These are phyloP conservation scores for Gremmenia infestans DNA, from an alignment of 2,329 filamentous ascomycete genomes.

Conservation along the genomic window DNA sequence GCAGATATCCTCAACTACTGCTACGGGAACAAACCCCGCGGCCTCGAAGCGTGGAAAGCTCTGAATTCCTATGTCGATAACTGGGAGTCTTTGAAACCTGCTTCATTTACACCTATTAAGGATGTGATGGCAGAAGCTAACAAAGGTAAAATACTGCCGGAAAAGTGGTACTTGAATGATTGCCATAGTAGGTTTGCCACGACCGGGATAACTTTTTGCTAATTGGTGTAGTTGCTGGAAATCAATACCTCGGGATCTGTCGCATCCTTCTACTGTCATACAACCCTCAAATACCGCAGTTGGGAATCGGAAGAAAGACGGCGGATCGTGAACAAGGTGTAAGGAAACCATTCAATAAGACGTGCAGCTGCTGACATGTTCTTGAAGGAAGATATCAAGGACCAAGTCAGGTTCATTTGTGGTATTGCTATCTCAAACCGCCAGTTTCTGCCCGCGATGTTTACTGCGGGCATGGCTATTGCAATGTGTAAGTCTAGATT, in stretches of 20 bases:
- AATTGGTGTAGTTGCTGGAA: conserved; percentile 28
- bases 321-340: conserved; percentile 6
- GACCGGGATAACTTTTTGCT: background rate
- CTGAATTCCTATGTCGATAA: conserved; percentile 41
- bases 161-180: conserved; percentile 52
- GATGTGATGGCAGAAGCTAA: conserved; percentile 34
- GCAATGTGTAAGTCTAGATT: conserved; percentile 23
- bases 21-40: conserved; percentile 42
- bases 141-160: conserved; percentile 45
- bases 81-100: conserved; percentile 44
- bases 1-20: conserved; percentile 62
- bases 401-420: conserved; percentile 7
- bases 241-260: conserved; percentile 36
- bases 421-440: conserved; percentile 15
- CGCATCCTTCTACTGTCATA: conserved; percentile 36
- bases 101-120: conserved; percentile 52
- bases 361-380: background rate
- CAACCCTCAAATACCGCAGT: conserved; percentile 29
- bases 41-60: conserved; percentile 36
- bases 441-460: conserved; percentile 20
- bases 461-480: conserved; percentile 29
- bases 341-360: background rate
- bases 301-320: conserved; percentile 7
- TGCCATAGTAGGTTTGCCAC: conserved; percentile 41
- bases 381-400: conserved; percentile 5